These are phyloP conservation scores for Kodamaea jinghongensis DNA, from an alignment of 805 yeast genomes.

Conservation along the genomic window DNA sequence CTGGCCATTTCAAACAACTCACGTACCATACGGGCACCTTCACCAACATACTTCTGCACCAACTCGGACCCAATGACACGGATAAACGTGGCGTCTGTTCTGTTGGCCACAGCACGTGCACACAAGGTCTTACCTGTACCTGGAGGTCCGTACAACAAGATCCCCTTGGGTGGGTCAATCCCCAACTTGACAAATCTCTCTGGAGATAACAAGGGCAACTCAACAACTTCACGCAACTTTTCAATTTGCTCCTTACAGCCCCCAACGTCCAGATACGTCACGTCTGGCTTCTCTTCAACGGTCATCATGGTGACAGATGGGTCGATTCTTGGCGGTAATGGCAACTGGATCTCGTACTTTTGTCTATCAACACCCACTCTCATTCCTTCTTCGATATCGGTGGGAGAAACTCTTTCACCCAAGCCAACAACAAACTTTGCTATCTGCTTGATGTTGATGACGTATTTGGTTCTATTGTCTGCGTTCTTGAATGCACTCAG, in stretches of 20 bases:
- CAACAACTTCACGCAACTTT: slow-evolving; percentile 93
- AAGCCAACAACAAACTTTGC: slow-evolving; percentile 96
- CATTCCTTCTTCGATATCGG: slow-evolving; percentile 99
- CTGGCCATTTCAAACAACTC: slow-evolving; percentile 99
- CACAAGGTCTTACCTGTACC: slow-evolving; percentile 98
- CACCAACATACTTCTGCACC: slow-evolving; percentile 98
- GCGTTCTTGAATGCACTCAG: slow-evolving; percentile 48
- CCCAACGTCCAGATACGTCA: slow-evolving; percentile 96
- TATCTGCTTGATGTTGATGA: slow-evolving; percentile 94
- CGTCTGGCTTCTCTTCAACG: slow-evolving; percentile 99
- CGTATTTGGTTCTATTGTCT: slow-evolving; percentile 87
- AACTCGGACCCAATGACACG: slow-evolving; percentile 98
- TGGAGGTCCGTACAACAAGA: slow-evolving; percentile 94
- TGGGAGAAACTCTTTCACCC: slow-evolving; percentile 96
- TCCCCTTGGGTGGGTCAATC: slow-evolving; percentile 99
- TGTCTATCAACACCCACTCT: slow-evolving; percentile 98
- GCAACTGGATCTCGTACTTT: slow-evolving; percentile 94
- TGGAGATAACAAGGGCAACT: slow-evolving; percentile 88
- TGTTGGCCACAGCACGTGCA: slow-evolving; percentile 98
- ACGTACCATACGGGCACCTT: slow-evolving; percentile 99
- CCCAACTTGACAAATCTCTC: slow-evolving; percentile 96
- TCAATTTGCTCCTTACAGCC: slow-evolving; percentile 99
- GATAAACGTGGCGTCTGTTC: slow-evolving; percentile 98
- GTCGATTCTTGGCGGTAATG: slow-evolving; percentile 96
- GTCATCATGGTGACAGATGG: slow-evolving; percentile 99